A percentile compares a stretch with the other conserved stretches of the same genome.
These are phyloP conservation scores for Backusella parvicylindrica DNA, from an alignment of 192 early-diverging fungal species.

Conservation along the genomic window DNA sequence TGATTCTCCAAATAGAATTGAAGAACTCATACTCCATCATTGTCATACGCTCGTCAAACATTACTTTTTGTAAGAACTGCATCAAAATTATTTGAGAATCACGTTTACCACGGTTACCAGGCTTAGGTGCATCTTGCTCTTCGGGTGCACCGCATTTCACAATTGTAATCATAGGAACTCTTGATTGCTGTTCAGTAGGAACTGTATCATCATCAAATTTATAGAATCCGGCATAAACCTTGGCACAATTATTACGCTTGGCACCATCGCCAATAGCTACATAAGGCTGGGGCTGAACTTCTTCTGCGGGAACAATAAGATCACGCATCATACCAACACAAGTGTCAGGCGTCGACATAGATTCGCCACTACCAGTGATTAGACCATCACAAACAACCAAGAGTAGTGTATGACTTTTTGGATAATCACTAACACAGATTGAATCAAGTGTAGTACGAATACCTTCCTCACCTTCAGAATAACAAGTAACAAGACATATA, in stretches of 20 bases:
- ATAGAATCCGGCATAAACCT: slow-evolving; percentile 71
- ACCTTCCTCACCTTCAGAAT: slow-evolving; percentile 83
- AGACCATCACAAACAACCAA: slow-evolving; percentile 88
- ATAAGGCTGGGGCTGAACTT: slow-evolving; percentile 59
- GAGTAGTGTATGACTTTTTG: slow-evolving; percentile 79
- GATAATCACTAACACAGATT: slow-evolving; percentile 76
- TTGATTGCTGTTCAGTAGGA: slow-evolving; percentile 41
- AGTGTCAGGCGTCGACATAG: slow-evolving; percentile 70
- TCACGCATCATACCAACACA: slow-evolving; percentile 74
- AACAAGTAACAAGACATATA: slow-evolving; percentile 82
- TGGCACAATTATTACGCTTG: slow-evolving; percentile 77
- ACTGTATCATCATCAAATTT: slow-evolving; percentile 60
- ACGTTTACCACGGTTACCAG: slow-evolving; percentile 81
- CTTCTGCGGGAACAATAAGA: slow-evolving; percentile 43
- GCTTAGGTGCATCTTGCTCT: slow-evolving; percentile 47
- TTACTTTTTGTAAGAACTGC: slow-evolving; percentile 79
- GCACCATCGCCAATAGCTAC: slow-evolving; percentile 72
- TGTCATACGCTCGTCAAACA: slow-evolving; percentile 74
- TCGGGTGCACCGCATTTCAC: slow-evolving; percentile 64
- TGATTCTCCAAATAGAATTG: slow-evolving; percentile 68
- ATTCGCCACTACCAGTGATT: slow-evolving; percentile 79
- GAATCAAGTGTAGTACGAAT: slow-evolving; percentile 84
- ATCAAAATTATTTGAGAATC: slow-evolving; percentile 89
- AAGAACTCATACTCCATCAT: slow-evolving; percentile 68
- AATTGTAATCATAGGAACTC: slow-evolving; percentile 64